Evolutionary conservation across 805 yeast genomes (phyloP), one percentile per base, ranked within the genome.

Genomic region (Wickerhamomyces canadensis): DNA sequence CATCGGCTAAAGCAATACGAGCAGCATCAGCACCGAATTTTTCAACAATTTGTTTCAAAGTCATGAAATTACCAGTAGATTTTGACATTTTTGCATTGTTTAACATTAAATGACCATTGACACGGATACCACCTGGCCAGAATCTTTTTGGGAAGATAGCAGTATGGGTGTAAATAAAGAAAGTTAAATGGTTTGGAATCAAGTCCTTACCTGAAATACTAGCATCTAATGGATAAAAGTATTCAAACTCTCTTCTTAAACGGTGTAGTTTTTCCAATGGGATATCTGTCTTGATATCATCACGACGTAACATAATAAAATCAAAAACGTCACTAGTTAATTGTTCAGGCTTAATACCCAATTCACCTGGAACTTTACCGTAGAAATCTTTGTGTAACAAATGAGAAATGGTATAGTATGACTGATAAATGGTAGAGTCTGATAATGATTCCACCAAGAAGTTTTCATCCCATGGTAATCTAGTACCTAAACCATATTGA

Each of bases 41-140:
- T 52, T 78, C 72, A 42, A 81, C 80, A 59, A 84, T 75, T 62
- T 93, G 87, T 52, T 80, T 75, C 61, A 93, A 70, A 35, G 98
- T 93, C 80, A 86, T 72, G 61, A 93, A 93, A 70, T 93, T 93
- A 66, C 98, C 98, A 23, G 98, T 91, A 23, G 95, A 84, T 64
- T 93, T 93, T 38, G 97, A 81, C 98, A 93, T 93, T 75, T 93
- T 93, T 53, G 91, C 93, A 60, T 93, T 91, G 70, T 93, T 93
- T 62, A 93, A 76, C 72, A 93, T 64, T 67, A 93, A 76, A 61
- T 93, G 98, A 49, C 98, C 98, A 55, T 93, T 93, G 46, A 85
- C 84, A 66, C 98, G 82, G 47, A 93, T 74, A 61, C 97, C 96
- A 51, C 64, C 74, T 45, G 98, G 98, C 98, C 98, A 93, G 71